A percentile compares a stretch with the other conserved stretches of the same genome.
phyloP scores from a whole-genome alignment of 2,329 filamentous ascomycete species.

The Fusarium albosuccineum region DNA sequence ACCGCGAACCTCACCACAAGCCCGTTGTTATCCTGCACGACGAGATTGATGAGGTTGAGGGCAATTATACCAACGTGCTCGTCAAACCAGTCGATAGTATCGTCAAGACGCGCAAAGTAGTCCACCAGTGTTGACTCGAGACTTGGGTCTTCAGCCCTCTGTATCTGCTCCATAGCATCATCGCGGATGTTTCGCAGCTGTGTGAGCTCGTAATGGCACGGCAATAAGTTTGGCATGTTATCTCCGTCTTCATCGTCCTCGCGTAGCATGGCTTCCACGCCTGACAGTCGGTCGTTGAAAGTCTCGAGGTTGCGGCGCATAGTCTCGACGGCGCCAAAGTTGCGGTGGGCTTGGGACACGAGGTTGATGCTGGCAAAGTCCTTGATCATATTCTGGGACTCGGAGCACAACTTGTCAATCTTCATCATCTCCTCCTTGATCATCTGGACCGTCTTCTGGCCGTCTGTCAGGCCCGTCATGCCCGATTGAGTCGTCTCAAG shows the following conservation, averaged over 20 bases:
- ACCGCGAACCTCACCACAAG: constrained; percentile 92
- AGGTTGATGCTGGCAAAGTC: constrained; percentile 95
- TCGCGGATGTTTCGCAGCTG: constrained; percentile 93
- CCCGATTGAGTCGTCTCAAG: constrained; percentile 94
- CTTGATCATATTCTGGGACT: constrained; percentile 96
- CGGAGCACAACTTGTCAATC: constrained; percentile 96
- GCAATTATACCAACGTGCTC: constrained; percentile 92
- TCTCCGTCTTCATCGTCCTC: constrained; percentile 89
- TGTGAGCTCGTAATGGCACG: constrained; percentile 92
- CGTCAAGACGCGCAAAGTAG: constrained; percentile 88
- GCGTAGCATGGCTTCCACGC: constrained; percentile 81
- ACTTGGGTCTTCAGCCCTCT: constrained; percentile 77
- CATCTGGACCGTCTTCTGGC: constrained; percentile 89
- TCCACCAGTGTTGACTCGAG: constrained; percentile 87
- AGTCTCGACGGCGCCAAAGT: constrained; percentile 92
- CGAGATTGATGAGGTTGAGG: constrained; percentile 88
- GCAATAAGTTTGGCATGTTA: constrained; percentile 91
- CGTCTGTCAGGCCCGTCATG: constrained; percentile 89
- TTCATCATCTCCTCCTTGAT: constrained; percentile 99
- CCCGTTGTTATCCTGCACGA: constrained; percentile 87
- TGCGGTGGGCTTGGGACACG: constrained; percentile 93
- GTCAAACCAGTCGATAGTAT: constrained; percentile 93
- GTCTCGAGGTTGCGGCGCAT: constrained; percentile 93
- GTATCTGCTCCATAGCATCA: constrained; percentile 96
- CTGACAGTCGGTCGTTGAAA: constrained; percentile 82